These are phyloP conservation scores for Kodamaea arcana DNA, from an alignment of 1,139 yeast genomes.

Conservation along the genomic window DNA sequence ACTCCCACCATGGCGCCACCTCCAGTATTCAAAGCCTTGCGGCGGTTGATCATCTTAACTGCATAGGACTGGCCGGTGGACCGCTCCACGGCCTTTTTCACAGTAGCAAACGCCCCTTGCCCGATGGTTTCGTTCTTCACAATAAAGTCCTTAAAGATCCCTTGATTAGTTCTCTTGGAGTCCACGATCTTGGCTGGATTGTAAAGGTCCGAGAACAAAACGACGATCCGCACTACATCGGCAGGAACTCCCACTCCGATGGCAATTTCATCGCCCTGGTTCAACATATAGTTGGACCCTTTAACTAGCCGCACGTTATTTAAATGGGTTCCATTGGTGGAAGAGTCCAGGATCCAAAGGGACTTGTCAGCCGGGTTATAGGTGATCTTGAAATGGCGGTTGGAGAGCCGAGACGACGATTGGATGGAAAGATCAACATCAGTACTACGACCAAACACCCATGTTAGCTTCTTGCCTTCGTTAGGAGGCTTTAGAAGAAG, in stretches of 20 bases:
- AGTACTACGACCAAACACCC: conserved; percentile 76
- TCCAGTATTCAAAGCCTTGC: conserved; percentile 73
- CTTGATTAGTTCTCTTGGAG: conserved; percentile 33
- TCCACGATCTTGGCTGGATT: conserved; percentile 32
- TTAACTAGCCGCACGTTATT: conserved; percentile 71
- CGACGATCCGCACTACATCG: conserved; percentile 73
- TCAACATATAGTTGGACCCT: conserved; percentile 75
- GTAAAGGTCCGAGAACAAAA: conserved; percentile 49
- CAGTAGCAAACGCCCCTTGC: conserved; percentile 96
- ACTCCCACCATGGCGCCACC: conserved; percentile 60
- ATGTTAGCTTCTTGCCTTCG: conserved; percentile 37
- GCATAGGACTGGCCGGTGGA: conserved; percentile 83
- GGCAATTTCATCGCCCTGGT: conserved; percentile 89
- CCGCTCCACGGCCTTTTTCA: conserved; percentile 83
- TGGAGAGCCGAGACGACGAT: conserved; percentile 67
- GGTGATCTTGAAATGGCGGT: conserved; percentile 74
- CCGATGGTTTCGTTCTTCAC: conserved; percentile 84
- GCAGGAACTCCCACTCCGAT: conserved; percentile 82
- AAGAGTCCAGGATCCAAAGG: conserved; percentile 62
- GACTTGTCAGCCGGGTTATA: conserved; percentile 49
- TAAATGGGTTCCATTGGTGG: conserved; percentile 89
- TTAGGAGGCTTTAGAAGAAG: conserved; percentile 24
- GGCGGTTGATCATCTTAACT: conserved; percentile 80
- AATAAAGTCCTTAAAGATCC: conserved; percentile 71
- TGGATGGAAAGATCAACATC: conserved; percentile 63